Evolutionary conservation across 768 basidiomycete species (phyloP), one percentile per base, ranked within the genome.

Genomic region (Megacollybia marginata): DNA sequence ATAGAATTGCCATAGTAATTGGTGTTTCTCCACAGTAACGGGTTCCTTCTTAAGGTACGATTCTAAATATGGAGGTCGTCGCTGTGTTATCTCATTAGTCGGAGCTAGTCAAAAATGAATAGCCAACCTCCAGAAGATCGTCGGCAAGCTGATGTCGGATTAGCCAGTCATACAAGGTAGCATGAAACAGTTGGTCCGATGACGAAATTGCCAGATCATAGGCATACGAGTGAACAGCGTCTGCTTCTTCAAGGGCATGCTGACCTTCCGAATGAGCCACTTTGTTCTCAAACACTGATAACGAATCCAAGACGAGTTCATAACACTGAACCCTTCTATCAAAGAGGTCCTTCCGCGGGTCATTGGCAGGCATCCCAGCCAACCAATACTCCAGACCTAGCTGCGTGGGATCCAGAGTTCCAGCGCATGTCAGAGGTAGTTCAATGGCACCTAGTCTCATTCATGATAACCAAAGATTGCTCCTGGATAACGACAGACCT

Each of bases 1-100:
- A 60, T 96, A 95, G 68, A 91, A 97, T 59, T 97, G 91, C 96
- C 96, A 98, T 2, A 98, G 71, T 1, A 99, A 69, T 58, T 98
- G 90, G 59, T 78, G 83, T 62, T 93, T 92, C 55, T 87, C 78
- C 13, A 88, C 82, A 1, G 85, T 85, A 1, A 76, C 68, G 16
- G 92, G 92, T 50, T 91, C 88, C 47, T 88, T 79, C 55, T 78
- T 76, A 28, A 98, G 80, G 67, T 94, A 91, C 5, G 83, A 80
- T 64, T 96, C 95, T 44, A 98, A 79, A 67, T 86, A 96, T 15
- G 80, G 73, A 0, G 93, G 91, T 38, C 88, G 81, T 73, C 92
- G 84, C 89, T 92, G 59, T 46, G 44, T 42, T 13, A 11, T 44
- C 23, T 44, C 44, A 11, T 19, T 40, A 18, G 18, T 18, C 18